Evolutionary conservation across 177 flowering plant genomes (phyloP), one percentile per base, ranked within the genome.

Genomic region (Telopea speciosissima): DNA sequence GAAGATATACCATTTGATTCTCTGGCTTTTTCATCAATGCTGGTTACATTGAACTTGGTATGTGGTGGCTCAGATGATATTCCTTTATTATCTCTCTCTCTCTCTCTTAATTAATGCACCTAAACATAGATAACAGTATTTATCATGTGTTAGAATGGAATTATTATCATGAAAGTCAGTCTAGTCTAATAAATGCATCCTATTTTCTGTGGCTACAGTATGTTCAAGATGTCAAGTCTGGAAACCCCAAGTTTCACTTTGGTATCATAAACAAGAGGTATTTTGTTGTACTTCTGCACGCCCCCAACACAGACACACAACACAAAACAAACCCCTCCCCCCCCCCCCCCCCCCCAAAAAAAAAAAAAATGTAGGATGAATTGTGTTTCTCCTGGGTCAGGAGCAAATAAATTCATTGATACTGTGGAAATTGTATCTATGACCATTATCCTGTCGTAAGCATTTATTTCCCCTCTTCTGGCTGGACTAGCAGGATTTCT

Each of bases 21-120:
- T 92, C 64, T 95, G 67, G 92, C 99, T 42, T 95, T 95, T 83
- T 90, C 97, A 40, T 95, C 99, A 17, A 88, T 95, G 82, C 63
- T 85, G 67, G 97, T 92, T 52, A 88, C 97, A 36, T 79, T 95
- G 68, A 84, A 87, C 19, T 76, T 92, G 97, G 99, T 95, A 87
- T 59, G 84, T 65, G 24, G 26, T 56, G 28, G 56, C 36, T 25
- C 31, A 7, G 21, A 61, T 40, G n/a, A 24, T 24, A 52, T 3
- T 14, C 17, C 14, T 9, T 26, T 69, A 7, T 60, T 49, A 11
- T 63, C 25, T 11, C 31, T 70, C 1, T 12, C 40, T 36, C 40
- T 33, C 40, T 36, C 40, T 36, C 40, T 36, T 36, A 36, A 8
- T 36, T 36, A 36, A 36, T 36, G 40, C 40, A 36, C 40, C 40